A percentile compares a stretch with the other conserved stretches of the same genome.
phyloP scores from a whole-genome alignment of 768 basidiomycete species.

The Rhizopogon salebrosus region DNA sequence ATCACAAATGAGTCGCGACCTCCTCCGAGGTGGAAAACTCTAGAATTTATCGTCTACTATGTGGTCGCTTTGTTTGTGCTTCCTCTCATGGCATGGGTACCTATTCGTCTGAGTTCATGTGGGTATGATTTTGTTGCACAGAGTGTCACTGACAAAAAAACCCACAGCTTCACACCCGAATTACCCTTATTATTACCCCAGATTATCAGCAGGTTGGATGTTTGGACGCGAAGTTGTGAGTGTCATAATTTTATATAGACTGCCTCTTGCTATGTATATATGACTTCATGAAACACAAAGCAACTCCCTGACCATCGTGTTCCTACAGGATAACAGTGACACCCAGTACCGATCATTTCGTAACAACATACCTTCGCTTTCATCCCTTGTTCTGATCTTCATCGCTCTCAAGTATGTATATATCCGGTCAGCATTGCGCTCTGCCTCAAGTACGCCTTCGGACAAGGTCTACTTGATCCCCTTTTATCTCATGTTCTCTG shows the following conservation, averaged over 20 bases:
- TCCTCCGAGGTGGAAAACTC: conserved; percentile 67
- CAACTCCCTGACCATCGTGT: not conserved
- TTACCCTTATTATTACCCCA: conserved; percentile 51
- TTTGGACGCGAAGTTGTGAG: conserved; percentile 74
- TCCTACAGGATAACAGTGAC: conserved; percentile 85
- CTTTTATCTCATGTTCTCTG: conserved; percentile 57
- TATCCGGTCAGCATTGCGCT: conserved; percentile 22
- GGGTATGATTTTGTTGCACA: conserved; percentile 28
- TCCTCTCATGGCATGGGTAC: conserved; percentile 73
- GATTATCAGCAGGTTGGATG: conserved; percentile 75
- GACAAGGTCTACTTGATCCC: conserved; percentile 38
- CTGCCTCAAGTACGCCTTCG: conserved; percentile 21
- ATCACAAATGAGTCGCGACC: conserved; percentile 22
- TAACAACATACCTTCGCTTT: conserved; percentile 64
- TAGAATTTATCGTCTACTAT: conserved; percentile 79
- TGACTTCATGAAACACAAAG: not conserved
- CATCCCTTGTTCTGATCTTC: conserved; percentile 44
- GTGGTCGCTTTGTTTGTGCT: conserved; percentile 54
- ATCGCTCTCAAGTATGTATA: conserved; percentile 52
- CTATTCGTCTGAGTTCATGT: conserved; percentile 71
- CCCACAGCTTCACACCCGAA: conserved; percentile 67
- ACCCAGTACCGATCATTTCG: conserved; percentile 88
- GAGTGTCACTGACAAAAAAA: not conserved
- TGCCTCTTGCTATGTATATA: conserved; percentile 2
- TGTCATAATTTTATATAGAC: conserved; percentile 6